phyloP scores from a whole-genome alignment of 371 early-diverging fungal species.

The Syncephalastrum sp. region DNA sequence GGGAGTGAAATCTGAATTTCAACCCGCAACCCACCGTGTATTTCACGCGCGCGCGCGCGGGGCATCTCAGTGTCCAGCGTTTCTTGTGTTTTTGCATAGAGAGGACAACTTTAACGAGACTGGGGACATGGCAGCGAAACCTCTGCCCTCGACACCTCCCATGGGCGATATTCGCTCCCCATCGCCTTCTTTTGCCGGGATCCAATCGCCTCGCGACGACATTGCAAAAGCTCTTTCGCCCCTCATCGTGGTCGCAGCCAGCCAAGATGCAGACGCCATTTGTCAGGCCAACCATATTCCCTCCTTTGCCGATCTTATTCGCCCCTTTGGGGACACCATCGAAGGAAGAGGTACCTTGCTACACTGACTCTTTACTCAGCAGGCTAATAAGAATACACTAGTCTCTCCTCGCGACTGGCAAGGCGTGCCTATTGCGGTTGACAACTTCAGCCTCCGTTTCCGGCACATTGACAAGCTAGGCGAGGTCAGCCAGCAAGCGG shows the following conservation, averaged over 20 bases:
- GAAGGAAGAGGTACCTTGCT: constrained; percentile 64
- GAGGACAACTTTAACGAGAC: no score
- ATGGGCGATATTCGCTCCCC: constrained; percentile 9
- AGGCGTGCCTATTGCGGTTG: constrained; percentile 62
- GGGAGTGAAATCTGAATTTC: no score
- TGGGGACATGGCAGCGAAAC: constrained; percentile 15
- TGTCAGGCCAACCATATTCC: constrained; percentile 68
- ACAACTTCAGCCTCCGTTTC: constrained; percentile 73
- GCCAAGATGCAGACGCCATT: constrained; percentile 70
- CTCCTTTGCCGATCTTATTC: constrained; percentile 71
- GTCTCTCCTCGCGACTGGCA: constrained; percentile 71
- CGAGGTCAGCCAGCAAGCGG: constrained; percentile 53
- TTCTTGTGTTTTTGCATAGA: no score
- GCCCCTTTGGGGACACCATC: constrained; percentile 82
- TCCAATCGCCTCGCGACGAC: constrained; percentile 46
- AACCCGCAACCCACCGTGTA: no score
- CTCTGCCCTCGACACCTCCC: constrained; percentile 13
- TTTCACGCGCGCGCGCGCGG: no score
- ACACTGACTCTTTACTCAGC: neutral
- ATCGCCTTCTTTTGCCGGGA: constrained; percentile 11
- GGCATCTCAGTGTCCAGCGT: no score
- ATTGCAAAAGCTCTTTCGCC: constrained; percentile 71
- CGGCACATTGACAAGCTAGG: constrained; percentile 57
- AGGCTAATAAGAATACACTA: constrained; percentile 16
- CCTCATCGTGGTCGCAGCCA: constrained; percentile 71